Evolutionary conservation across 1,284 basidiomycete species (phyloP).

Genomic region (Caloboletus firmus): DNA sequence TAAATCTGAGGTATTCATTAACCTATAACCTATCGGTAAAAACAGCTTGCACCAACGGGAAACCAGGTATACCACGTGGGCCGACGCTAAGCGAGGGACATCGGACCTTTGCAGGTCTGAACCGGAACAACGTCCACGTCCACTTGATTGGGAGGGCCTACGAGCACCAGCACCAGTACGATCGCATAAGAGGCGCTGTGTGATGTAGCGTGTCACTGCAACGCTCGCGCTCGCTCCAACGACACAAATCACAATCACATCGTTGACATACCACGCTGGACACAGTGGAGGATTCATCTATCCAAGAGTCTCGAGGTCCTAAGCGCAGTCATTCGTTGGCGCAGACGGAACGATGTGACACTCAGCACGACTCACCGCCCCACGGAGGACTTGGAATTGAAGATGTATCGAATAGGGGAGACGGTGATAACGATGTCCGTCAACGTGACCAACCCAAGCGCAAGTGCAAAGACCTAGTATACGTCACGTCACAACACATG

Average conservation of each 20-base stretch:
- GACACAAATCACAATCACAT: conserved; percentile 13
- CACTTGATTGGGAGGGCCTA: background rate
- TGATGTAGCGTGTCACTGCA: background rate
- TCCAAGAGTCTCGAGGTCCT: conserved; percentile 12
- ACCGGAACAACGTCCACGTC: conserved; percentile 17
- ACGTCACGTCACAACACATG: background rate
- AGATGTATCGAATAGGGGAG: conserved; percentile 12
- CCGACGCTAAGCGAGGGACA: background rate
- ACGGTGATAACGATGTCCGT: conserved; percentile 20
- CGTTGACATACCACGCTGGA: conserved; percentile 18
- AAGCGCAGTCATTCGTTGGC: too few species aligned
- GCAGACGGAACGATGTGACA: too few species aligned
- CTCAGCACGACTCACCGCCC: conserved; percentile 8
- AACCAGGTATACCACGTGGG: too few species aligned
- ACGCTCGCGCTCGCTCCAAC: background rate
- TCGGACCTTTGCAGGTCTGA: conserved; percentile 19
- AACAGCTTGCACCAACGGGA: too few species aligned
- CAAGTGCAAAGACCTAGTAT: conserved; percentile 7
- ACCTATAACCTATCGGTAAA: too few species aligned
- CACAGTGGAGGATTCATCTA: conserved; percentile 12
- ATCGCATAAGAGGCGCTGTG: conserved; percentile 11
- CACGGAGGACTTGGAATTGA: background rate
- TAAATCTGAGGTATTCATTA: too few species aligned
- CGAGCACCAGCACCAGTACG: conserved; percentile 14
- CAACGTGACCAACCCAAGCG: conserved; percentile 18